A percentile compares a stretch with the other conserved stretches of the same genome.
Conservation (phyloP, 345 rosid genomes). For the Acer yangbiense region DNA sequence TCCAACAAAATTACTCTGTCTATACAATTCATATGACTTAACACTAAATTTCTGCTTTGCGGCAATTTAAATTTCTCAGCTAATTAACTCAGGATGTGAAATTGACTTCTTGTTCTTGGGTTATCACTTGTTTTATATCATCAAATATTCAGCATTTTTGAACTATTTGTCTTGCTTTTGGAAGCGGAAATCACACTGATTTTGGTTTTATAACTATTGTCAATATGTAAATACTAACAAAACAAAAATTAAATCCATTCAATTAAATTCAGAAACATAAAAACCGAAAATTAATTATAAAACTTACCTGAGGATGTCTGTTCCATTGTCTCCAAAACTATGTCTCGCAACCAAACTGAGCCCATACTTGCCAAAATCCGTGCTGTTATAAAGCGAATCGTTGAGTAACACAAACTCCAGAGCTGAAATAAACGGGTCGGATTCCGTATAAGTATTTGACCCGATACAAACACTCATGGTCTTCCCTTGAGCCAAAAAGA, state of each 20-base stretch:
- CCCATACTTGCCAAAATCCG: conserved; percentile 51
- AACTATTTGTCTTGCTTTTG: not conserved
- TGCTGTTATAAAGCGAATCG: conserved; percentile 68
- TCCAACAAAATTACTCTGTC: not conserved
- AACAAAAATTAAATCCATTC: not conserved
- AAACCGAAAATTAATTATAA: not conserved
- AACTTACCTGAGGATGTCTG: conserved; percentile 51
- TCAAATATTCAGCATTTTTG: not conserved
- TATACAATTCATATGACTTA: not conserved
- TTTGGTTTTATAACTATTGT: not conserved
- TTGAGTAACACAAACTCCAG: conserved; percentile 66
- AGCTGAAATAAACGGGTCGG: conserved; percentile 91
- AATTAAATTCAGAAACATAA: not conserved
- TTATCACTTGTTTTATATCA: not conserved
- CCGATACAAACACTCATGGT: conserved; percentile 75
- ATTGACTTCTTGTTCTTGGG: too few relatives aligned
- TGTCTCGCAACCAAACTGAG: conserved; percentile 70
- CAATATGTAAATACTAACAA: not conserved
- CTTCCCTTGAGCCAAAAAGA: conserved; percentile 73
- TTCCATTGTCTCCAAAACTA: conserved; percentile 67
- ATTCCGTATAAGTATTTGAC: conserved; percentile 62
- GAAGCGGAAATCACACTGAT: not conserved
- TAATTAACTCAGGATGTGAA: not conserved
- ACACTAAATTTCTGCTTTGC: not conserved
- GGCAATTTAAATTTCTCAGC: not conserved